Evolutionary conservation across 208 protist genomes (phyloP), one percentile per base, ranked within the genome.

Genomic region (Acanthamoeba quina): DNA sequence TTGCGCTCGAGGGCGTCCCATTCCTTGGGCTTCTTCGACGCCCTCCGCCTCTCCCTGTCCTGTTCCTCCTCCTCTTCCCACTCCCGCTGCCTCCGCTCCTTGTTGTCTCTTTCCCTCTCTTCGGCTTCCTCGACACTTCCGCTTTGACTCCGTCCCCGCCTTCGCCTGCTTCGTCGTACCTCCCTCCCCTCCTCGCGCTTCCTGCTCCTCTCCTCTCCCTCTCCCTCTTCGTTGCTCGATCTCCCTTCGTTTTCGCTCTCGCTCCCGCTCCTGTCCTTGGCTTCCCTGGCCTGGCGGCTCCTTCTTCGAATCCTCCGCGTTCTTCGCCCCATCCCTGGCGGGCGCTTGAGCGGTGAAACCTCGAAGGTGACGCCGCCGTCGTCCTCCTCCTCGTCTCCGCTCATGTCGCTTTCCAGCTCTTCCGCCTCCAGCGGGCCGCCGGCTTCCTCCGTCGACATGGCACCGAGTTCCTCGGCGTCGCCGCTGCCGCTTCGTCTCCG

Each of bases 1-100:
- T 85, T 85, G 9, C 76, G 41, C 49, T 85, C 76, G 76, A 85
- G 76, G 13, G 76, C 76, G 49, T 85, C 76, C 76, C 76, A 85
- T 62, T 85, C 76, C 49, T 85, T 85, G 76, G 76, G 76, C 76
- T 85, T 85, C 49, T 62, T 85, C 6, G 24, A 4, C 10, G 19
- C 49, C 49, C 49, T 24, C 21, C 49, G 13, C 76, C 49, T 56
- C 31, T 85, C 76, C 5, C n/a, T 7, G 10, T 54, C 76, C 26
- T 41, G 41, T 5, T 85, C 76, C 17, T 85, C 76, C 24, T 85
- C 76, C 47, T 85, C 76, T 24, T 85, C 76, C 70, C 70, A 78
- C 70, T 78, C 26, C 3, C 34, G 70, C 37, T 31, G 70, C 70
- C 15, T 49, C 1, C 70, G 70, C 37, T 78, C 70, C 37, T 34